Percentiles rank a stretch among this genome's conserved stretches.
Evolutionary conservation across 352 stramenopile genomes (phyloP).

Genomic region (Globisporangium abappressorium): DNA sequence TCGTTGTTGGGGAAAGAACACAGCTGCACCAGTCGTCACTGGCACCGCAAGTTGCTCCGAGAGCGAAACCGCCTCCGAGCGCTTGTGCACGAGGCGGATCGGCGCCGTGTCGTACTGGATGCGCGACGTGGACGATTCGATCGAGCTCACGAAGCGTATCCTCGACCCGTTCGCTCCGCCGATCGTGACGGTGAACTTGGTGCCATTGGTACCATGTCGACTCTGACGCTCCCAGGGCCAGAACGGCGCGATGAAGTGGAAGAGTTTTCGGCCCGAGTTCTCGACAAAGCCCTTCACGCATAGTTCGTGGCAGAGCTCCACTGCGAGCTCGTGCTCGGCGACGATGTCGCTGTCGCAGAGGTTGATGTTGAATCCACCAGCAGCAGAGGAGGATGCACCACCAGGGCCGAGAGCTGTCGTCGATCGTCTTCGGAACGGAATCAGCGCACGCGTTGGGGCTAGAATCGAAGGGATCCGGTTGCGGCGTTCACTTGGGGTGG

Average conservation of each 20-base stretch:
- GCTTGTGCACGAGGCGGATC: constrained; percentile 16
- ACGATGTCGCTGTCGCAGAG: constrained; percentile 26
- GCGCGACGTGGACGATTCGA: constrained; percentile 12
- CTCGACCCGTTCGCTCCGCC: constrained; percentile 32
- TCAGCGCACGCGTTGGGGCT: background rate
- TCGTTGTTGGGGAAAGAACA: constrained; percentile 13
- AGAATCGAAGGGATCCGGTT: constrained; percentile 2
- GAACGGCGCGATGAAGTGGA: constrained; percentile 66
- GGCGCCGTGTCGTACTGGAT: constrained; percentile 16
- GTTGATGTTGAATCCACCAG: constrained; percentile 12
- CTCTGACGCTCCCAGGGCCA: constrained; percentile 37
- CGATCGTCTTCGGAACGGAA: constrained; percentile 13
- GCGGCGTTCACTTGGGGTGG: background rate
- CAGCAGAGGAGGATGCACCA: background rate
- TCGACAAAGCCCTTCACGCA: constrained; percentile 72
- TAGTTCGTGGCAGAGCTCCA: constrained; percentile 73
- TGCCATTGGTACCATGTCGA: background rate
- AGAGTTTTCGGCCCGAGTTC: constrained; percentile 48
- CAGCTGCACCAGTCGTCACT: too few relatives aligned
- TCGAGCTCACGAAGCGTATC: constrained; percentile 51
- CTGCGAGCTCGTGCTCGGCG: constrained; percentile 52
- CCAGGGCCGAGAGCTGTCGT: constrained; percentile 1
- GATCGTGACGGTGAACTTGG: constrained; percentile 32
- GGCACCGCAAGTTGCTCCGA: constrained; percentile 12
- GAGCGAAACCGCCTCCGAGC: constrained; percentile 15